Conservation (phyloP, 768 basidiomycete species). For the Collybiopsis luxurians region DNA sequence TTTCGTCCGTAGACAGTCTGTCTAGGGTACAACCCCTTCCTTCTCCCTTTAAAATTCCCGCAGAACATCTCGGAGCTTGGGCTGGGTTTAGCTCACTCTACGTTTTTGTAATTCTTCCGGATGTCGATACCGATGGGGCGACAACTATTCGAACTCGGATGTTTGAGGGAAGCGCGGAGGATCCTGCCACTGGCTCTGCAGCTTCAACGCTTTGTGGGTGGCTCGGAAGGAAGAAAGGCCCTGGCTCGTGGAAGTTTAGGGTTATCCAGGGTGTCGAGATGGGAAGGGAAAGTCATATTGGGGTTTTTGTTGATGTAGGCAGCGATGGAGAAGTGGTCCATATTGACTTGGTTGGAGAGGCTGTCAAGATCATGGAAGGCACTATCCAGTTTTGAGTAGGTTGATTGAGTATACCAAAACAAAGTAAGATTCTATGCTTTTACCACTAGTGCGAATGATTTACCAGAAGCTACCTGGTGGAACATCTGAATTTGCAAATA, state of each 20-base stretch:
- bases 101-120: constrained; percentile 30
- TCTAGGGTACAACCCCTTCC: constrained; percentile 26
- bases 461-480: too few relatives aligned
- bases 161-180: constrained; percentile 38
- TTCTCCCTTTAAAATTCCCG: constrained; percentile 19
- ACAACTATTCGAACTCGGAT: constrained; percentile 35
- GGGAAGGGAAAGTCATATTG: constrained; percentile 41
- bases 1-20: constrained; percentile 37
- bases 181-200: constrained; percentile 46
- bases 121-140: too few relatives aligned
- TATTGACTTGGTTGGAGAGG: constrained; percentile 36
- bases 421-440: too few relatives aligned
- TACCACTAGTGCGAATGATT: too few relatives aligned
- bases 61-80: constrained; percentile 35
- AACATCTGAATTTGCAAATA: too few relatives aligned
- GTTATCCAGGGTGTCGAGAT: constrained; percentile 46
- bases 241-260: constrained; percentile 31
- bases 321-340: constrained; percentile 23
- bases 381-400: constrained; percentile 10
- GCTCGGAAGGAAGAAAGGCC: constrained; percentile 33
- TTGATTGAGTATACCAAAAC: too few relatives aligned
- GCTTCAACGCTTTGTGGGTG: constrained; percentile 41
- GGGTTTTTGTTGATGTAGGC: constrained; percentile 32
- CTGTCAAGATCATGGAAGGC: constrained; percentile 41
- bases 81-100: constrained; percentile 33